phyloP scores from a whole-genome alignment of 176 grass and related monocot species.

The Avena eriantha region DNA sequence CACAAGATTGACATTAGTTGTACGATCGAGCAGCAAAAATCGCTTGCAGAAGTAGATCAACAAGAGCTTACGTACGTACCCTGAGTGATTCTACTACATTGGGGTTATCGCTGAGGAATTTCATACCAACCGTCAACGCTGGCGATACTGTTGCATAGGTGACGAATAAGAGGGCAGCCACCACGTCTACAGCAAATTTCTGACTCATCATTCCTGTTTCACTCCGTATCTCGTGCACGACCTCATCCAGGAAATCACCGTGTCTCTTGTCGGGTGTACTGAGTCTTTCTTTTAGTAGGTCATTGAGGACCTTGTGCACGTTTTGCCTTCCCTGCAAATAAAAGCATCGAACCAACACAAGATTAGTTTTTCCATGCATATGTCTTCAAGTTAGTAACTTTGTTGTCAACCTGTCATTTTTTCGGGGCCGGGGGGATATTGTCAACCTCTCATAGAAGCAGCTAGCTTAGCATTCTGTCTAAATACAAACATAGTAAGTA shows the following conservation, averaged over 20 bases:
- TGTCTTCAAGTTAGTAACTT: too few relatives aligned
- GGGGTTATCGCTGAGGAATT: constrained; percentile 9
- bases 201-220: background rate
- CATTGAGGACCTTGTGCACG: background rate
- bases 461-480: too few relatives aligned
- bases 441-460: too few relatives aligned
- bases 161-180: constrained; percentile 17
- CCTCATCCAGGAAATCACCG: background rate
- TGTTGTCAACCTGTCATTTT: too few relatives aligned
- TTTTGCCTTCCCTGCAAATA: constrained; percentile 11
- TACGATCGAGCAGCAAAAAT: too few relatives aligned
- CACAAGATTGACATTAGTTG: too few relatives aligned
- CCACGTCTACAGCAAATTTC: background rate
- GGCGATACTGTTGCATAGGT: constrained; percentile 1
- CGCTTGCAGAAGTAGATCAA: too few relatives aligned
- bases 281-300: background rate
- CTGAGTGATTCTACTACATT: constrained; percentile 10
- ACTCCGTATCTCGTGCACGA: background rate
- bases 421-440: too few relatives aligned
- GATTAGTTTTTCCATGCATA: too few relatives aligned
- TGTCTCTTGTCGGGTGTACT: background rate
- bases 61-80: background rate
- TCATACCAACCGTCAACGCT: background rate
- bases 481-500: too few relatives aligned
- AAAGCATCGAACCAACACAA: background rate